phyloP scores from a whole-genome alignment of 805 yeast genomes.

The Torulaspora microellipsoides region DNA sequence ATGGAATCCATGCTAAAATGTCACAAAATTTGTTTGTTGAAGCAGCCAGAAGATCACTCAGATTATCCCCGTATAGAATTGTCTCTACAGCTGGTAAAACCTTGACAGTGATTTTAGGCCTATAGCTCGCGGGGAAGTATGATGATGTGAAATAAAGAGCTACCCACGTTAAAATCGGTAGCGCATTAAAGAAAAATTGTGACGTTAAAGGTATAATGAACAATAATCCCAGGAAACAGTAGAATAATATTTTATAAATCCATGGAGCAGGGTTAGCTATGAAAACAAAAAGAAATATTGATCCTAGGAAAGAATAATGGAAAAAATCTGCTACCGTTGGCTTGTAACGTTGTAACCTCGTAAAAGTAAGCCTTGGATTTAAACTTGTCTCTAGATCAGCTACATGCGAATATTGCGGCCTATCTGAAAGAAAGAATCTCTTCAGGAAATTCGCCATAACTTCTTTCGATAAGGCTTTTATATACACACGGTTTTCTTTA shows the following conservation, averaged over 20 bases:
- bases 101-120: slow-evolving; percentile 87
- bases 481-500: no score
- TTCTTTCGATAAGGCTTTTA: no score
- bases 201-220: slow-evolving; percentile 70
- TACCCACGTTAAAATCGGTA: slow-evolving; percentile 85
- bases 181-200: slow-evolving; percentile 77
- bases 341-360: slow-evolving; percentile 40
- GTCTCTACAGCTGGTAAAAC: slow-evolving; percentile 90
- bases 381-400: slow-evolving; percentile 49
- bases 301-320: slow-evolving; percentile 47
- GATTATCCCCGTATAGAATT: slow-evolving; percentile 84
- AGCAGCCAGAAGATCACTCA: slow-evolving; percentile 77
- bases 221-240: slow-evolving; percentile 40
- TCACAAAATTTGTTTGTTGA: slow-evolving; percentile 62
- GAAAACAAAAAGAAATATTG: slow-evolving; percentile 55
- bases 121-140: slow-evolving; percentile 64
- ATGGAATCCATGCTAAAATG: slow-evolving; percentile 91
- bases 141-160: slow-evolving; percentile 74
- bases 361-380: slow-evolving; percentile 40
- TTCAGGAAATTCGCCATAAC: slow-evolving; percentile 38
- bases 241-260: slow-evolving; percentile 32
- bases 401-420: slow-evolving; percentile 44
- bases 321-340: slow-evolving; percentile 46
- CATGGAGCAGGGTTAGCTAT: slow-evolving; percentile 53
- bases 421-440: slow-evolving; percentile 51